These are phyloP conservation scores for Podospora didyma DNA, from an alignment of 495 filamentous ascomycete genomes.

Conservation along the genomic window DNA sequence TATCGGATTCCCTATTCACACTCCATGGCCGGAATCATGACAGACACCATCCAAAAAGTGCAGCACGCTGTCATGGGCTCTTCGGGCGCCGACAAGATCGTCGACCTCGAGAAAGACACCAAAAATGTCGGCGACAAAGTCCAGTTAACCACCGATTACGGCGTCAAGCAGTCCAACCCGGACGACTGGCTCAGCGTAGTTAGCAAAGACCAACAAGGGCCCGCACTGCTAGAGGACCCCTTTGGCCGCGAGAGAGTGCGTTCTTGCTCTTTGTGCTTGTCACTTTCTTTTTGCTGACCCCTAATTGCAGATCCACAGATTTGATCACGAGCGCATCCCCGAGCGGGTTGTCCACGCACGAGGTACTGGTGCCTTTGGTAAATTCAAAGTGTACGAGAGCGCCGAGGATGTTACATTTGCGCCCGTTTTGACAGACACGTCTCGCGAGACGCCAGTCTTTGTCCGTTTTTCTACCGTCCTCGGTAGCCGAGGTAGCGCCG, in stretches of 20 bases:
- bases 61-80: slow-evolving; percentile 29
- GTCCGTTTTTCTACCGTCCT: slow-evolving; percentile 81
- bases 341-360: slow-evolving; percentile 89
- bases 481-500: slow-evolving; percentile 70
- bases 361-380: slow-evolving; percentile 79
- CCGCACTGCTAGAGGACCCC: slow-evolving; percentile 76
- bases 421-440: slow-evolving; percentile 73
- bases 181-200: slow-evolving; percentile 76
- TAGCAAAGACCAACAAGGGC: slow-evolving; percentile 59
- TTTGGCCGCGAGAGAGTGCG: slow-evolving; percentile 73
- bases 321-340: slow-evolving; percentile 85
- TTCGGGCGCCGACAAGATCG: slow-evolving; percentile 31
- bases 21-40: slow-evolving; percentile 7
- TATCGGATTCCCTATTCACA: too few relatives aligned
- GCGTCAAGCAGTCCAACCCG: slow-evolving; percentile 65
- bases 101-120: slow-evolving; percentile 35
- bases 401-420: slow-evolving; percentile 67
- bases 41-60: slow-evolving; percentile 22
- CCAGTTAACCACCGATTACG: slow-evolving; percentile 71
- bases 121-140: slow-evolving; percentile 26
- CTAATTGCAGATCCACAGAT: slow-evolving; percentile 61
- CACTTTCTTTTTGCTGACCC: neutral
- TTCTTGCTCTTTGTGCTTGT: neutral
- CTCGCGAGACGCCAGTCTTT: slow-evolving; percentile 74
- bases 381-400: slow-evolving; percentile 69